These are phyloP conservation scores for Colletotrichum eremochloae DNA, from an alignment of 2,329 filamentous ascomycete species.

Conservation along the genomic window DNA sequence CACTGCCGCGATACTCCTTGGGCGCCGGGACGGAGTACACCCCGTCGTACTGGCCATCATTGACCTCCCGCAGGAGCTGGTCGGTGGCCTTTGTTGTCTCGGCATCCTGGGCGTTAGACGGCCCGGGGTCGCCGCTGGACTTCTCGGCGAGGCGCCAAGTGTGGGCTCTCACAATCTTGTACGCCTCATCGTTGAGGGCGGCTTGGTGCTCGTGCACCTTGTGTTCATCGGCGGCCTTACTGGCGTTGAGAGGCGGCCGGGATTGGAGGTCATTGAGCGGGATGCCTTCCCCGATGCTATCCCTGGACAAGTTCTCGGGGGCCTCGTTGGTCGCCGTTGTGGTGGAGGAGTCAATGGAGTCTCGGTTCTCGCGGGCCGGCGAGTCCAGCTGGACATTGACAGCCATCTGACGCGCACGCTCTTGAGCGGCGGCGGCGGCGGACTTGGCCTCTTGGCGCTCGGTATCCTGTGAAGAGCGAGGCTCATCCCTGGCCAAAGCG, in stretches of 20 bases:
- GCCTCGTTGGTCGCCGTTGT: constrained; percentile 47
- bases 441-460: constrained; percentile 44
- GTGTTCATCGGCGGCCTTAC: constrained; percentile 30
- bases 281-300: constrained; percentile 45
- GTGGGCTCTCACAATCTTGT: constrained; percentile 59
- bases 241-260: constrained; percentile 26
- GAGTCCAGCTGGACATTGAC: constrained; percentile 55
- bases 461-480: constrained; percentile 40
- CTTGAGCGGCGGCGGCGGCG: constrained; percentile 59
- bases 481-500: constrained; percentile 24
- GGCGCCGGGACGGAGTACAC: constrained; percentile 58
- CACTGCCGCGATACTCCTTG: constrained; percentile 58
- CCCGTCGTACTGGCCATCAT: constrained; percentile 57
- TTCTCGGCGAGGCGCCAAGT: constrained; percentile 47
- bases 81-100: constrained; percentile 23
- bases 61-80: constrained; percentile 48
- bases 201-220: constrained; percentile 46
- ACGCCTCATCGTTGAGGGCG: constrained; percentile 54
- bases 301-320: constrained; percentile 44
- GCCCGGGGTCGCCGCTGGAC: constrained; percentile 22
- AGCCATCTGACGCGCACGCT: constrained; percentile 58
- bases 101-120: constrained; percentile 30
- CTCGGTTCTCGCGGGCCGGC: constrained; percentile 52
- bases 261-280: constrained; percentile 50
- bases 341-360: constrained; percentile 55